Evolutionary conservation across 129 eudicot genomes (phyloP).

Genomic region (Tanacetum coccineum): DNA sequence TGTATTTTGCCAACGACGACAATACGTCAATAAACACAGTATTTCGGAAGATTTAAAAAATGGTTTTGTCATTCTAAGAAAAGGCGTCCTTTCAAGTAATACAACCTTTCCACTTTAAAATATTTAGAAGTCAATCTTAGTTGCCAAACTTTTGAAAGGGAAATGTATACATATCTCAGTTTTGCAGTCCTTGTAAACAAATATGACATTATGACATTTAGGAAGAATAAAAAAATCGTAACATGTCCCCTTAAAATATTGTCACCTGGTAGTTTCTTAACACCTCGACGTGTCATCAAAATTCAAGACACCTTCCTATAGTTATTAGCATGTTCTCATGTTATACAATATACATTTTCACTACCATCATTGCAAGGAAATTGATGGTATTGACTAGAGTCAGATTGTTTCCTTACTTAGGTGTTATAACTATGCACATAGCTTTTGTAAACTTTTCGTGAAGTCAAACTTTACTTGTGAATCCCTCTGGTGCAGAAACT

Average conservation of each 20-base stretch:
- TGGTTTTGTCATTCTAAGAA: not conserved
- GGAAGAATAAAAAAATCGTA: conserved; percentile 8
- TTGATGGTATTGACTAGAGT: not conserved
- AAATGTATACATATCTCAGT: conserved; percentile 33
- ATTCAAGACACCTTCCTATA: not conserved
- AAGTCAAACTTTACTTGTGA: conserved; percentile 6
- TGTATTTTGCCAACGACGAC: not conserved
- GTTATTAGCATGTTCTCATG: not conserved
- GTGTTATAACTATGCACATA: not conserved
- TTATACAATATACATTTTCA: not conserved
- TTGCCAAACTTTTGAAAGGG: conserved; percentile 16
- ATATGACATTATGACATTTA: conserved; percentile 13
- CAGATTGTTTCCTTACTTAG: too few relatives aligned
- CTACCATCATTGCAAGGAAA: not conserved
- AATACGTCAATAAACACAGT: not conserved
- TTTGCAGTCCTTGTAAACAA: conserved; percentile 34
- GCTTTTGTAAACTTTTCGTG: conserved; percentile 6
- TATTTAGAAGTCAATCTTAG: conserved; percentile 25
- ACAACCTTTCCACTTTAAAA: conserved; percentile 11
- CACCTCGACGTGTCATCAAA: too few relatives aligned
- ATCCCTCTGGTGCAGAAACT: conserved; percentile 16
- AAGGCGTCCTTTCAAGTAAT: conserved; percentile 15
- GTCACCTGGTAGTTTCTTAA: too few relatives aligned
- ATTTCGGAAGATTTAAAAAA: too few relatives aligned
- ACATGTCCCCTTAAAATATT: too few relatives aligned